Conservation (phyloP, 2,329 filamentous ascomycete genomes). For the Monilinia aucupariae region DNA sequence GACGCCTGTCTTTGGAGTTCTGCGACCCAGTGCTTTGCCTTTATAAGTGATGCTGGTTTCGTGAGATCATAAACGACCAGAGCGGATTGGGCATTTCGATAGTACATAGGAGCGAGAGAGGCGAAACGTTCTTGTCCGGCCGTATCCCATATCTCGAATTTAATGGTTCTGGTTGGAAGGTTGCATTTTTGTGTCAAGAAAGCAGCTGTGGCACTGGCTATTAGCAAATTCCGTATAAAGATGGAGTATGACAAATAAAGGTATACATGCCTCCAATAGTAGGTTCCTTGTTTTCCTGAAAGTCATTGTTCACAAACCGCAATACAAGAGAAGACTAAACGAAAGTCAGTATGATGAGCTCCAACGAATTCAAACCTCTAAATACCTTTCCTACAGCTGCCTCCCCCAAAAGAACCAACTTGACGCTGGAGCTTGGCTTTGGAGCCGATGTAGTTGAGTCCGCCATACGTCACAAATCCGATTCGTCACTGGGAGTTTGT, state of each 20-base stretch:
- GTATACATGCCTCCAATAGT: constrained; percentile 80
- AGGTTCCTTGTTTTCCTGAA: constrained; percentile 99
- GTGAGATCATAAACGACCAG: constrained; percentile 98
- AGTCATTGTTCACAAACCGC: constrained; percentile 99
- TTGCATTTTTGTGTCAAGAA: constrained; percentile 99
- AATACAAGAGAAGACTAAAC: constrained; percentile 87
- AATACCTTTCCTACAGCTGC: constrained; percentile 95
- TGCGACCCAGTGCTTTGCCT: constrained; percentile 98
- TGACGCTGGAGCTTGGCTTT: constrained; percentile 99
- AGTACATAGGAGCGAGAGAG: constrained; percentile 97
- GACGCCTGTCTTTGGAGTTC: constrained; percentile 95
- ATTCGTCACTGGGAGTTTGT: not conserved
- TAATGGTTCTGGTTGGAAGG: constrained; percentile 85
- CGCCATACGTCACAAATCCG: constrained; percentile 50
- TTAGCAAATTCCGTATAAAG: not conserved
- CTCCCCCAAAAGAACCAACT: constrained; percentile 95
- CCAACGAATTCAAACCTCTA: not conserved
- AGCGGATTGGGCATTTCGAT: constrained; percentile 95
- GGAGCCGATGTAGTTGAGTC: constrained; percentile 69
- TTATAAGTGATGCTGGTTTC: constrained; percentile 88
- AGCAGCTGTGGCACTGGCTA: constrained; percentile 56
- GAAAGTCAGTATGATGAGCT: constrained; percentile 19
- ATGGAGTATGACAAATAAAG: not conserved
- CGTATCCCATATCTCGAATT: constrained; percentile 97
- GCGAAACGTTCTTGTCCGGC: constrained; percentile 97